Percentiles rank a stretch among this genome's conserved stretches.
phyloP scores from a whole-genome alignment of 495 filamentous ascomycete species.

The Aspergillus homomorphus region DNA sequence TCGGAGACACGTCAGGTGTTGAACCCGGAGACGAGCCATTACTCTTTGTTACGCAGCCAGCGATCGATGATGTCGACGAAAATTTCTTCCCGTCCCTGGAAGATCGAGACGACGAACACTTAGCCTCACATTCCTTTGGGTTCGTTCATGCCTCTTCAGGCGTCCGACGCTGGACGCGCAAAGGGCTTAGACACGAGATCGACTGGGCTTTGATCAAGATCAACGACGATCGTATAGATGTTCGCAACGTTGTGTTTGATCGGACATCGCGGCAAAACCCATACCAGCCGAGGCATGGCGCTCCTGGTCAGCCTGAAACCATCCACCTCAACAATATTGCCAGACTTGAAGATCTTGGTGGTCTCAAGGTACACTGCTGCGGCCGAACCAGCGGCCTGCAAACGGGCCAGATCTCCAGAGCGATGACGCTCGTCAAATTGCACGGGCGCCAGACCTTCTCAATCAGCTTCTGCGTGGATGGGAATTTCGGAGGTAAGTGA shows the following conservation, averaged over 20 bases:
- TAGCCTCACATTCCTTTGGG: constrained; percentile 72
- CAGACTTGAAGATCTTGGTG: constrained; percentile 57
- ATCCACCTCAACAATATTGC: constrained; percentile 44
- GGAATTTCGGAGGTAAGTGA: constrained; percentile 62
- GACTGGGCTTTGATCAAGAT: constrained; percentile 95
- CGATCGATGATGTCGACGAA: constrained; percentile 78
- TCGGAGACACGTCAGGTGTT: constrained; percentile 82
- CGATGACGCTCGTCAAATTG: constrained; percentile 78
- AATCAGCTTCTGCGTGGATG: constrained; percentile 75
- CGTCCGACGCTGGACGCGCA: constrained; percentile 64
- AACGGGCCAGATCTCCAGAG: constrained; percentile 67
- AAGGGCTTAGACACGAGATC: constrained; percentile 79
- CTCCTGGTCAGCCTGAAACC: constrained; percentile 23
- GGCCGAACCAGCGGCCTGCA: constrained; percentile 87
- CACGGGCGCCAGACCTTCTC: constrained; percentile 76
- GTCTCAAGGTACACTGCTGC: constrained; percentile 78
- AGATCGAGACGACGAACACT: constrained; percentile 68
- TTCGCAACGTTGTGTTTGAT: constrained; percentile 61
- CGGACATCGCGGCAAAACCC: constrained; percentile 27
- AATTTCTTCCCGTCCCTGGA: constrained; percentile 67
- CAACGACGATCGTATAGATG: constrained; percentile 63
- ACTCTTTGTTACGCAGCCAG: constrained; percentile 78
- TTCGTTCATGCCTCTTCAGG: constrained; percentile 87
- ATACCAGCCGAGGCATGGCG: constrained; percentile 15
- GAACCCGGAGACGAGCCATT: constrained; percentile 68